Percentiles rank a stretch among this genome's conserved stretches.
Conservation (phyloP, 1,284 basidiomycete species). For the Apiotrichum akiyoshidainum region DNA sequence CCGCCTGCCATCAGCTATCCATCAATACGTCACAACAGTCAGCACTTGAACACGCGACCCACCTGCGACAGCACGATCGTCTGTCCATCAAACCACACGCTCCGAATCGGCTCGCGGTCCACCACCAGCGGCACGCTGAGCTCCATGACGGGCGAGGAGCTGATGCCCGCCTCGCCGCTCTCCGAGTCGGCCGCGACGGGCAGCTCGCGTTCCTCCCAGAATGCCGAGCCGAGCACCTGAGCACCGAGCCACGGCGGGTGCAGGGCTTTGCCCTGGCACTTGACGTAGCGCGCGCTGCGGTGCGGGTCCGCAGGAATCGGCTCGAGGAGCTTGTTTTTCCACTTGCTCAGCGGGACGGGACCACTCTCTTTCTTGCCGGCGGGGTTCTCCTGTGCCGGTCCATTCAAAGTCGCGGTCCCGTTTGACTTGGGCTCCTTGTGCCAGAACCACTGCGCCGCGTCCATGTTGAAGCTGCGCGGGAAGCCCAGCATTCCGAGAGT, state of each 20-base stretch:
- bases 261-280: background rate
- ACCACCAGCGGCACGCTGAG: background rate
- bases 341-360: background rate
- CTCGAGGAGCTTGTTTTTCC: background rate
- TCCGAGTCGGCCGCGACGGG: background rate
- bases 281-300: background rate
- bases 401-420: too few species aligned
- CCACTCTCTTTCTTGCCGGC: too few species aligned
- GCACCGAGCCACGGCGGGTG: slow-evolving; percentile 9
- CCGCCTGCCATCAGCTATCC: background rate
- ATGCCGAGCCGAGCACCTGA: background rate
- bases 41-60: background rate
- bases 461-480: background rate
- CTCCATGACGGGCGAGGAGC: slow-evolving; percentile 2
- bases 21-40: background rate
- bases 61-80: slow-evolving; percentile 8
- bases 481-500: background rate
- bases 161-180: background rate
- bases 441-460: slow-evolving; percentile 2
- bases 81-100: slow-evolving; percentile 10
- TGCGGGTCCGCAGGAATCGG: background rate
- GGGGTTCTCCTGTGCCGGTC: too few species aligned
- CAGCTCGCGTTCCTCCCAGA: background rate
- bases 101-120: background rate
- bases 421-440: too few species aligned